Evolutionary conservation across 2,329 filamentous ascomycete genomes (phyloP), one percentile per base, ranked within the genome.

Genomic region (Ophiostoma ips): DNA sequence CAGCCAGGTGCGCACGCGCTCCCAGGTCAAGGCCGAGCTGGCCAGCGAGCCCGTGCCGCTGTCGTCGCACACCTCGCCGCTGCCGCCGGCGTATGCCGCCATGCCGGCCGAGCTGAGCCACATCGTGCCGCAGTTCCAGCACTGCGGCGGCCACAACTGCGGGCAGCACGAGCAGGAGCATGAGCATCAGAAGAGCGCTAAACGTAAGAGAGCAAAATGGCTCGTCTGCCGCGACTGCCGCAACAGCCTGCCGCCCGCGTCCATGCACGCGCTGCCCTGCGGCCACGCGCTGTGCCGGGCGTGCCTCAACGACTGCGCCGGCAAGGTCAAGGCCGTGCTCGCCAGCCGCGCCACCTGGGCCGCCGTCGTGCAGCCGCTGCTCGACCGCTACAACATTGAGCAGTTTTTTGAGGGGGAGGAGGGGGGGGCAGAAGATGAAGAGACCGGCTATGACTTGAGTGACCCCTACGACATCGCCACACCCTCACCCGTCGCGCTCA

Each of bases 251-350:
- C n/a, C 38, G 0, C 7, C 10, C 1, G 30, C 19, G 0, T 30
- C 6, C 3, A 18, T 51, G 47, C 53, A 55, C 48, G 4, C 6
- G 2, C 52, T 57, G 21, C 30, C 44, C 1, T 57, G 55, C 31
- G 53, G 49, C 30, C 55, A 57, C 21, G 47, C 28, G 3, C 46
- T 57, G 19, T 57, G 55, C 46, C 34, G n/a, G 2, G 3, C 3
- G n/a, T 55, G 52, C 43, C 52, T 55, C 36, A 40, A 38, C 35
- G 19, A 21, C 18, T 33, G 24, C 11, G 52, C 46, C 5, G 9
- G 10, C 16, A 5, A 2, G 3, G 28, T 50, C 9, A 34, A n/a
- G 18, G 12, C 19, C 6, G 16, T 19, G 7, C 1, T 52, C 10
- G 15, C 33, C 21, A 30, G 28, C 18, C 18, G 2, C 5, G 8